These are phyloP conservation scores for Arthrobotrys musiformis DNA, from an alignment of 2,329 filamentous ascomycete genomes.

Conservation along the genomic window DNA sequence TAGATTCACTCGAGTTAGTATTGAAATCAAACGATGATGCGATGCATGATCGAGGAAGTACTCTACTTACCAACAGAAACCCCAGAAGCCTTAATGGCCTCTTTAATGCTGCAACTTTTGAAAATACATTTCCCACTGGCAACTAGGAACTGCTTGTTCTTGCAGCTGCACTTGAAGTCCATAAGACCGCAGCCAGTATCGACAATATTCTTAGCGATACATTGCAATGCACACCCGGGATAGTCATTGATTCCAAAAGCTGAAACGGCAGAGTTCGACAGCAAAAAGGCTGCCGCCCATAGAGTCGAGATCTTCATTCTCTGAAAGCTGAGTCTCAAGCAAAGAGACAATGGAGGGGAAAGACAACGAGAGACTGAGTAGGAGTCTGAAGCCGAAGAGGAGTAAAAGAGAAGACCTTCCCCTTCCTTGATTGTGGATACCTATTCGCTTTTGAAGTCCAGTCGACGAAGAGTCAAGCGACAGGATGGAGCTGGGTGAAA, in stretches of 20 bases:
- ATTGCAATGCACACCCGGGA: slow-evolving; percentile 51
- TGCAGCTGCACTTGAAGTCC: slow-evolving; percentile 57
- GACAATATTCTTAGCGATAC: slow-evolving; percentile 48
- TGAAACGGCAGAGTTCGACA: slow-evolving; percentile 45
- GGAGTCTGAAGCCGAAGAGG: slow-evolving; percentile 45
- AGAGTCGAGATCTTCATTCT: slow-evolving; percentile 51
- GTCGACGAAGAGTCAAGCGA: slow-evolving; percentile 7
- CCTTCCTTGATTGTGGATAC: slow-evolving; percentile 37
- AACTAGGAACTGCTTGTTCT: slow-evolving; percentile 48
- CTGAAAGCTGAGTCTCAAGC: slow-evolving; percentile 30
- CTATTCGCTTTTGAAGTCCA: slow-evolving; percentile 49
- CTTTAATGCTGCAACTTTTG: slow-evolving; percentile 30
- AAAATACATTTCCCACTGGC: slow-evolving; percentile 53
- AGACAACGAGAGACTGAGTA: slow-evolving; percentile 56
- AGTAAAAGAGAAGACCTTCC: slow-evolving; percentile 36
- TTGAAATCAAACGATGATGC: neutral
- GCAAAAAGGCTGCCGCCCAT: slow-evolving; percentile 42
- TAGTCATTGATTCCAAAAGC: slow-evolving; percentile 52
- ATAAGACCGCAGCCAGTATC: slow-evolving; percentile 51
- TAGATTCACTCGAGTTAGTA: slow-evolving; percentile 6
- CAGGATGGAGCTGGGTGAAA: slow-evolving; percentile 15
- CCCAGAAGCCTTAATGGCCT: slow-evolving; percentile 42
- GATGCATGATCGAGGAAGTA: neutral
- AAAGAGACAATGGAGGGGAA: slow-evolving; percentile 30
- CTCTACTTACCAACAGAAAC: slow-evolving; percentile 44